These are phyloP conservation scores for Angomonas ambiguus DNA, from an alignment of 208 protist genomes.

Conservation along the genomic window DNA sequence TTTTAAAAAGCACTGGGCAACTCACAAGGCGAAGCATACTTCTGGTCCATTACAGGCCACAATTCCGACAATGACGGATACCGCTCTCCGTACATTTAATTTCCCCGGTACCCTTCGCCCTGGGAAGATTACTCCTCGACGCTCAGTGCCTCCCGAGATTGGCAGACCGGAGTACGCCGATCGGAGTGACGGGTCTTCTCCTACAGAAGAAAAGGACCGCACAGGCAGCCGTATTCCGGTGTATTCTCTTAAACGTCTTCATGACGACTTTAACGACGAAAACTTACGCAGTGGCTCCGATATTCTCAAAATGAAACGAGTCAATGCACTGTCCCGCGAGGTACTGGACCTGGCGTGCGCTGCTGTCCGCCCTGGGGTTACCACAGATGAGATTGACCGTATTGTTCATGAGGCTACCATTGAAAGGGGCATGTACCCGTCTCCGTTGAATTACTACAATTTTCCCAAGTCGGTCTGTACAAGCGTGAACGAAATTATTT, in stretches of 20 bases:
- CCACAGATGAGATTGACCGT: conserved; percentile 97
- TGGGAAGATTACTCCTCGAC: conserved; percentile 77
- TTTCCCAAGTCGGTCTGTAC: conserved; percentile 99
- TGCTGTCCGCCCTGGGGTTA: conserved; percentile 91
- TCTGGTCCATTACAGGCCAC: conserved; percentile 47
- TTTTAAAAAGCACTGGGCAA: conserved; percentile 83
- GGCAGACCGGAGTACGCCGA: conserved; percentile 81
- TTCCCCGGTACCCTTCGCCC: conserved; percentile 83
- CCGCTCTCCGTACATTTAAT: conserved; percentile 62
- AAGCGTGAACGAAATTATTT: conserved; percentile 93
- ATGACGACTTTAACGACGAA: conserved; percentile 66
- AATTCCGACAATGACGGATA: conserved; percentile 85
- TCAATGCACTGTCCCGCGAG: conserved; percentile 86
- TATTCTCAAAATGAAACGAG: conserved; percentile 87
- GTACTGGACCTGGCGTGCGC: conserved; percentile 94
- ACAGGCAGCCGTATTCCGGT: conserved; percentile 58
- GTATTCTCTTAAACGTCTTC: conserved; percentile 70
- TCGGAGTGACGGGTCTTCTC: conserved; percentile 72
- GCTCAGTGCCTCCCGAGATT: conserved; percentile 70
- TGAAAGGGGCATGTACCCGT: conserved; percentile 94
- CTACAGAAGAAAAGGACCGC: conserved; percentile 70
- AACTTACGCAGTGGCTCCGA: conserved; percentile 70
- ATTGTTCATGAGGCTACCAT: conserved; percentile 91
- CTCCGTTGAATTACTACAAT: conserved; percentile 97
- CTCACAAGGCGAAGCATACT: conserved; percentile 87